Base-by-base conservation (phyloP, 2,329 filamentous ascomycete species). In the Lachnellula hyalina region DNA sequence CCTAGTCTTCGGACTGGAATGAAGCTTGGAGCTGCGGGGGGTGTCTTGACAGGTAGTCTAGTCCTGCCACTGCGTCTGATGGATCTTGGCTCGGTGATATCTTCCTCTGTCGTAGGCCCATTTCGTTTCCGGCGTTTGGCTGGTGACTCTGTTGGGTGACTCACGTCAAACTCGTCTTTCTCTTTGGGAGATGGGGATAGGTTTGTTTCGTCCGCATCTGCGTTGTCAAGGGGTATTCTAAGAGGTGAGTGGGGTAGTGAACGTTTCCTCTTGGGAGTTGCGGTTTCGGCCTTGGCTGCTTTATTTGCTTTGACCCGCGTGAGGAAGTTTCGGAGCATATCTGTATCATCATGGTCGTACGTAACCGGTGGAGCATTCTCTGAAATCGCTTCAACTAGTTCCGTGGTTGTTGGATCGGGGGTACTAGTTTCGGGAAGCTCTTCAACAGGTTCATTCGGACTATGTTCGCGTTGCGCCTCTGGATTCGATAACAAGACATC, bases 251-350 rank as follows among this genome's bases (percentile, higher is more conserved):
- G 66, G 12, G 67, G 65, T 4, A 67, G 51, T 14, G 67, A 68
- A 21, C 60, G 53, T 44, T 65, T 67, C 49, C 63, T 58, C 32
- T 64, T 63, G 2, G 62, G 59, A 12, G 62, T 52, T 4, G 54
- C 47, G n/a, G 59, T 58, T 25, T 54, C 50, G 17, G 61, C 65
- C 44, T 70, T 69, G 2, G 68, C 67, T 53, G 65, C 68, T 58
- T 72, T 72, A 47, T 66, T 67, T 21, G 70, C 70, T 48, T 70
- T 67, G 40, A 68, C 68, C 47, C 68, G 61, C 32, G 62, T 68
- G 34, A 72, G 65, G 47, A 72, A 72, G 40, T 68, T 65, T n/a
- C 65, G 66, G 17, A 72, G 65, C 58, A 72, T 65, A 49, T 67
- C 65, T 12, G 69, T 71, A 54, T 72, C 69, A 51, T 71, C 68